Conservation (phyloP, 257 asterid genomes). For the Przewalskia tangutica region DNA sequence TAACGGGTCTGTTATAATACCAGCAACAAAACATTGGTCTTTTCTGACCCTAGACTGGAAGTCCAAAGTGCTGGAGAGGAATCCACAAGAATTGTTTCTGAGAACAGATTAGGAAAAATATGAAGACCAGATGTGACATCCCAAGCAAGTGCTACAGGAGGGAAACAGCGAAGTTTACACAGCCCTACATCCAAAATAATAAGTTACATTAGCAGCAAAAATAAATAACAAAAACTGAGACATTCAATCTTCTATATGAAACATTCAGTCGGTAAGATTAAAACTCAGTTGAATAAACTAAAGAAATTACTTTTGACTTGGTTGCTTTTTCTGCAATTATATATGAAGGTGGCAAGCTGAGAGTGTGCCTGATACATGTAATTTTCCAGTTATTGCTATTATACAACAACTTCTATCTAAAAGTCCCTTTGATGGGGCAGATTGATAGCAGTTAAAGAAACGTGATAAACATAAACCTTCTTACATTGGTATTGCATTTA, state of each 20-base stretch:
- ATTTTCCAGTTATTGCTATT: neutral
- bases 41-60: slow-evolving; percentile 60
- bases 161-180: slow-evolving; percentile 90
- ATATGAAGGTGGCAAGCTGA: neutral
- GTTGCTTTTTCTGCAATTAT: neutral
- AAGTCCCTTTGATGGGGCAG: neutral
- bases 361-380: neutral
- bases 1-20: slow-evolving; percentile 20
- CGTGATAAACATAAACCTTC: neutral
- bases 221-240: neutral
- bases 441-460: neutral
- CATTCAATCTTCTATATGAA: neutral
- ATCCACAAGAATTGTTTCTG: slow-evolving; percentile 80
- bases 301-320: neutral
- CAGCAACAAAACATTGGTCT: slow-evolving; percentile 62
- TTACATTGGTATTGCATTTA: neutral
- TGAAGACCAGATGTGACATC: slow-evolving; percentile 89
- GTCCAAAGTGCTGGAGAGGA: slow-evolving; percentile 87
- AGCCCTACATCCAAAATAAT: slow-evolving; percentile 50
- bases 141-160: slow-evolving; percentile 98
- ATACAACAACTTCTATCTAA: neutral
- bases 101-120: slow-evolving; percentile 73
- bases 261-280: neutral
- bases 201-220: slow-evolving; percentile 13
- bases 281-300: neutral